These are phyloP conservation scores for Trichoderma erinaceum DNA, from an alignment of 495 filamentous ascomycete species.

Conservation along the genomic window DNA sequence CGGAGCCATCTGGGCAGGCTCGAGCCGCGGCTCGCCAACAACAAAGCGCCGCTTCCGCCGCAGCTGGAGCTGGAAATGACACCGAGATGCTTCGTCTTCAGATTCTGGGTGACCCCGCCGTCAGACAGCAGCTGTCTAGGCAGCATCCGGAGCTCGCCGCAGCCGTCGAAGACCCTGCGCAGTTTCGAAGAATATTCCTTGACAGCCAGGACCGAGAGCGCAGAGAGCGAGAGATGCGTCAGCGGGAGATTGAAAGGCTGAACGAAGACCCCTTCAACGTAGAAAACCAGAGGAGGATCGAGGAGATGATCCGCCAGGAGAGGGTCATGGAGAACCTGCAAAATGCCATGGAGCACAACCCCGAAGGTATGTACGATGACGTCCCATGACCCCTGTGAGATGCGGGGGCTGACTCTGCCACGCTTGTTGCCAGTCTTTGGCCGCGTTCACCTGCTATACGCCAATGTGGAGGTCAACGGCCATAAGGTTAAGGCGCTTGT, in stretches of 20 bases:
- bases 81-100: slow-evolving; percentile 77
- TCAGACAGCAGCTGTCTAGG: slow-evolving; percentile 60
- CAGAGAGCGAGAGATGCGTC: slow-evolving; percentile 64
- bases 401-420: slow-evolving; percentile 1
- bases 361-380: slow-evolving; percentile 63
- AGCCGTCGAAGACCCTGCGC: slow-evolving; percentile 68
- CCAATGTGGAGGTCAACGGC: slow-evolving; percentile 91
- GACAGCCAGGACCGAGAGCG: slow-evolving; percentile 60
- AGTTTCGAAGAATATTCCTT: slow-evolving; percentile 64
- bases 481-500: slow-evolving; percentile 92
- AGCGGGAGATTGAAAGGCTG: slow-evolving; percentile 66
- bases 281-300: slow-evolving; percentile 86
- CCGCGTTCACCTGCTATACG: slow-evolving; percentile 89
- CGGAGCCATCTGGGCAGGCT: slow-evolving; percentile 29
- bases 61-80: slow-evolving; percentile 47
- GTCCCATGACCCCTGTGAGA: slow-evolving; percentile 4
- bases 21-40: not conserved
- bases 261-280: slow-evolving; percentile 90
- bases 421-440: slow-evolving; percentile 65
- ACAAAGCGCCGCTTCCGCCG: slow-evolving; percentile 30
- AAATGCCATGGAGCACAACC: slow-evolving; percentile 91
- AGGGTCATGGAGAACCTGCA: slow-evolving; percentile 89
- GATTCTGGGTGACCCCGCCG: slow-evolving; percentile 69
- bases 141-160: slow-evolving; percentile 69
- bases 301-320: slow-evolving; percentile 93